Percentiles rank a stretch among this genome's conserved stretches.
phyloP scores from a whole-genome alignment of 2,329 filamentous ascomycete species.

The Didymella glomerata region DNA sequence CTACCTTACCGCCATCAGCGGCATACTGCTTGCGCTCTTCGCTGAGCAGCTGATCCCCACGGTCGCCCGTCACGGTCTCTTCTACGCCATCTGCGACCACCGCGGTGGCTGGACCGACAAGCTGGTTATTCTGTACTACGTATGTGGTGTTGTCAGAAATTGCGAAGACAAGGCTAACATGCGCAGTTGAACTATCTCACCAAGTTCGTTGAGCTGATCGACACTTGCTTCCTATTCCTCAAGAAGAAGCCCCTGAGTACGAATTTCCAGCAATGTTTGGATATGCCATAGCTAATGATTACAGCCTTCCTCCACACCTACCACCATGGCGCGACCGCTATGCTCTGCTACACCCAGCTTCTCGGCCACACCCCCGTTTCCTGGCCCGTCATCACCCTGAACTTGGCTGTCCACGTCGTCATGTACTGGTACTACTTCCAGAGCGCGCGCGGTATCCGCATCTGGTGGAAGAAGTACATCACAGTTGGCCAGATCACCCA shows the following conservation, averaged over 20 bases:
- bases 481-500: slow-evolving; percentile 96
- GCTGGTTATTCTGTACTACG: slow-evolving; percentile 95
- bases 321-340: slow-evolving; percentile 95
- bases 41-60: slow-evolving; percentile 90
- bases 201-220: slow-evolving; percentile 94
- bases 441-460: slow-evolving; percentile 90
- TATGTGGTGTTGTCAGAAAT: slow-evolving; percentile 60
- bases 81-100: slow-evolving; percentile 83
- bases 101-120: slow-evolving; percentile 93
- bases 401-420: slow-evolving; percentile 92
- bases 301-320: slow-evolving; percentile 95
- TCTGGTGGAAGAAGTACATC: slow-evolving; percentile 99
- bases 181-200: slow-evolving; percentile 92
- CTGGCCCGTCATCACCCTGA: slow-evolving; percentile 92
- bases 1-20: slow-evolving; percentile 86
- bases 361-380: slow-evolving; percentile 92
- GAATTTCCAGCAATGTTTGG: slow-evolving; percentile 31
- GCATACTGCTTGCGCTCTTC: slow-evolving; percentile 80
- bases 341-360: slow-evolving; percentile 97
- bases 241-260: slow-evolving; percentile 98
- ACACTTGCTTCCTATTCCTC: slow-evolving; percentile 95
- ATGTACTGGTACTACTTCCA: slow-evolving; percentile 99
- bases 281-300: slow-evolving; percentile 32
- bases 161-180: slow-evolving; percentile 49
- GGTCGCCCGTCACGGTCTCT: slow-evolving; percentile 80